phyloP scores from a whole-genome alignment of 2,329 filamentous ascomycete species.

The Epichloe uncinata region DNA sequence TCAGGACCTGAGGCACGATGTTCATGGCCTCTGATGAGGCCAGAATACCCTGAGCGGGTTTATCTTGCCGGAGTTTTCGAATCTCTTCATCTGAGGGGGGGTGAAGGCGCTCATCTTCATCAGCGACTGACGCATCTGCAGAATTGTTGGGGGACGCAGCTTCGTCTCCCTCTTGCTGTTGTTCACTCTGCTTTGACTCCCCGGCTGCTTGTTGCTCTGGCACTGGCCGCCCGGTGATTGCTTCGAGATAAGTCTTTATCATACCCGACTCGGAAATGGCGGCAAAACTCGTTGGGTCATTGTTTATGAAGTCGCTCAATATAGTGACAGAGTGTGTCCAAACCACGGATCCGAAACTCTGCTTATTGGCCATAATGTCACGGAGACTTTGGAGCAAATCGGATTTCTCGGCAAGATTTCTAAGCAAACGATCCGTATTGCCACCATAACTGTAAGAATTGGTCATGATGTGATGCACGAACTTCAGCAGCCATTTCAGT shows the following conservation, averaged over 20 bases:
- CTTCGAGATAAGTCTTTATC: slow-evolving; percentile 72
- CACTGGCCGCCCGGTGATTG: slow-evolving; percentile 50
- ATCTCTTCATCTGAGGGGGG: slow-evolving; percentile 37
- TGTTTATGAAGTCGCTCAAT: slow-evolving; percentile 92
- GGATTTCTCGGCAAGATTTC: slow-evolving; percentile 89
- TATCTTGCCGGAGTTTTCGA: slow-evolving; percentile 26
- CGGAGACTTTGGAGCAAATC: slow-evolving; percentile 68
- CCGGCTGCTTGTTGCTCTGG: slow-evolving; percentile 16
- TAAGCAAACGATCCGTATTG: slow-evolving; percentile 77
- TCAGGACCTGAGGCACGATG: slow-evolving; percentile 75
- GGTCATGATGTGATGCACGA: slow-evolving; percentile 89
- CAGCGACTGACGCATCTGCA: slow-evolving; percentile 24
- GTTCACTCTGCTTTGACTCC: slow-evolving; percentile 16
- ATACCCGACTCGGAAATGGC: slow-evolving; percentile 91
- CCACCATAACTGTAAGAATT: slow-evolving; percentile 56
- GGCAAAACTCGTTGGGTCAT: slow-evolving; percentile 93
- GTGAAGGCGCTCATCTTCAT: slow-evolving; percentile 33
- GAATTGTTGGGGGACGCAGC: slow-evolving; percentile 26
- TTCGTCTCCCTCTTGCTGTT: slow-evolving; percentile 21
- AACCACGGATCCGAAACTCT: slow-evolving; percentile 76
- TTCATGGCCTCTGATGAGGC: slow-evolving; percentile 81
- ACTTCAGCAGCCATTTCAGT: slow-evolving; percentile 87
- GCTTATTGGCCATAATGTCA: slow-evolving; percentile 66
- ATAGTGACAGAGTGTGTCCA: slow-evolving; percentile 94
- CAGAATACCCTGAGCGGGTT: slow-evolving; percentile 59